Evolutionary conservation across 1,139 yeast species (phyloP).

Genomic region (Suhomyces wounanorum): DNA sequence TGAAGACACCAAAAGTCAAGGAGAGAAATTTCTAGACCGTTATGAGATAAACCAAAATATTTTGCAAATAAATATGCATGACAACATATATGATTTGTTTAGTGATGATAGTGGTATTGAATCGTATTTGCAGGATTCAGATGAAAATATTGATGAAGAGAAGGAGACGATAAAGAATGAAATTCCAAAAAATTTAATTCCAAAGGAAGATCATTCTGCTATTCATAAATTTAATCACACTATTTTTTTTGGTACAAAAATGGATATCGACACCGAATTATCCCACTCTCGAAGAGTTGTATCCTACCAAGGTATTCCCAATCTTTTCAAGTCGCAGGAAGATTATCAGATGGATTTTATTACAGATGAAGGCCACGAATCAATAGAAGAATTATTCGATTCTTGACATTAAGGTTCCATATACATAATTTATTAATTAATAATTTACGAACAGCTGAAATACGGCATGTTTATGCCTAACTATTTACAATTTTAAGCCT

Average conservation of each 20-base stretch:
- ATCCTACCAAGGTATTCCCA: conserved; percentile 4
- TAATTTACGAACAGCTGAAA: conserved; percentile 22
- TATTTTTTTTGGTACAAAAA: neutral
- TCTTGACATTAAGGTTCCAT: neutral
- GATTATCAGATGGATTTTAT: conserved; percentile 10
- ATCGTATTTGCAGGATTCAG: conserved; percentile 6
- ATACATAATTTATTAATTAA: neutral
- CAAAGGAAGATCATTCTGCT: conserved; percentile 5
- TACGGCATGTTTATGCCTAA: conserved; percentile 18
- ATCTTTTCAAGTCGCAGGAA: conserved; percentile 6
- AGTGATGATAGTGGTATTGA: conserved; percentile 14
- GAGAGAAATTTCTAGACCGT: conserved; percentile 2
- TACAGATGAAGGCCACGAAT: conserved; percentile 20
- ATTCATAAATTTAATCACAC: conserved; percentile 7
- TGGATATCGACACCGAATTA: neutral
- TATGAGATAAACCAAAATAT: conserved; percentile 5
- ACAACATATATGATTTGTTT: conserved; percentile 21
- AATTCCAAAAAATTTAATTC: neutral
- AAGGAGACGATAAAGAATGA: neutral
- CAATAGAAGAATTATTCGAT: conserved; percentile 26
- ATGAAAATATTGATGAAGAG: neutral
- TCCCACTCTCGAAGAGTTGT: neutral
- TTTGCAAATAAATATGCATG: neutral
- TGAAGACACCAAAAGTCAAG: neutral
- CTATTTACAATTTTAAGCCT: conserved; percentile 6